Evolutionary conservation across 768 basidiomycete genomes (phyloP), one percentile per base, ranked within the genome.

Genomic region (Gymnopilus junonius): DNA sequence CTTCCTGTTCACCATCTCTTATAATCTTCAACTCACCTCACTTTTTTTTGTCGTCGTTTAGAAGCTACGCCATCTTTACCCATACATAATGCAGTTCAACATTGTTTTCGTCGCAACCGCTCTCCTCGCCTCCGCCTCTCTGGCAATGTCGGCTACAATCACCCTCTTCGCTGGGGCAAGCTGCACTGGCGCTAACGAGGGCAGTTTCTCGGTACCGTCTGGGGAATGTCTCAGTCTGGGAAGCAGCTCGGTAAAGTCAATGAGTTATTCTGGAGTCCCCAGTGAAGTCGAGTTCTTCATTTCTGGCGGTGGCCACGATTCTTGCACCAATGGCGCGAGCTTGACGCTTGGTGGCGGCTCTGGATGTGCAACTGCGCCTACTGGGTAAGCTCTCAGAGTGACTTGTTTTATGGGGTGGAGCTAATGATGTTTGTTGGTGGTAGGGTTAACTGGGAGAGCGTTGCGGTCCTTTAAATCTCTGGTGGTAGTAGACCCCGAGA

Each of bases 21-120:
- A 48, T n/a, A 37, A 59, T 32, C 21, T 39, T 48, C 20, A 23
- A 50, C 58, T 59, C 48, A 51, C 46, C 27, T 2, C 45, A 21
- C 21, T n/a, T n/a, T 48, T 37, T 59, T 34, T 31, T 39, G n/a
- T 51, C n/a, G 5, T 61, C 65, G 35, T 64, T 58, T 46, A 69
- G 63, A 62, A 69, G 55, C 61, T 67, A 60, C 55, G 8, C n/a
- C 46, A 25, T 64, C 55, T 21, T 40, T 14, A 59, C 45, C 50
- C n/a, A n/a, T n/a, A n/a, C n/a, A 67, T 37, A 63, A 68, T 70
- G 69, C 67, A 68, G 61, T 68, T 65, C 67, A 70, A 67, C 46
- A 23, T 61, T 34, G 56, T 42, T 59, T 54, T 65, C 61, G 14
- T 65, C 51, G 54, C 61, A 34, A 60, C 45, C 39, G 54, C 57